Base-by-base conservation (phyloP, 2,329 filamentous ascomycete genomes). In the Monilinia aucupariae region DNA sequence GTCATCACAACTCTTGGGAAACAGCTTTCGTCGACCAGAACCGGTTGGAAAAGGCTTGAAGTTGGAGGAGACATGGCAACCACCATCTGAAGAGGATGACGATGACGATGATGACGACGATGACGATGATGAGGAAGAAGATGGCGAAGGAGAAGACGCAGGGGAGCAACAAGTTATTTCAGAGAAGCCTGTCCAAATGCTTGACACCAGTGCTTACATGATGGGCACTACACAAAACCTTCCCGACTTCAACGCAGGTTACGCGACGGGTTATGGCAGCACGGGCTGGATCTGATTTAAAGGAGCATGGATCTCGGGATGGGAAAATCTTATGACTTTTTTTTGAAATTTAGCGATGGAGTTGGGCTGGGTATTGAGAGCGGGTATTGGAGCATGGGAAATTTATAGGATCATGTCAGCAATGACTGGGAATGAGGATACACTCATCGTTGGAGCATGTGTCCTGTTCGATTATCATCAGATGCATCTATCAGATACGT, bases 41-140 rank as follows among this genome's bases (percentile, higher is more conserved):
- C 77, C 81, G 3, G 79, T 78, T 22, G 89, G 89, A 63, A 90
- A 91, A 74, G 89, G 90, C 0, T 77, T 93, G 68, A 93, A 92
- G 73, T 78, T 94, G 4, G 90, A 93, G 75, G 89, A 92, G 73
- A 89, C 89, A 0, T 93, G 82, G 89, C 87, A 85, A 74, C 89
- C 81, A 22, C 87, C 86, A 0, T 80, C 80, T 12, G 76, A 78
- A 2, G 78, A 82, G 32, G 82, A 87, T 25, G 84, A 84, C 2
- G 85, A 83, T 20, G 80, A 83, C 20, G 80, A 81, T 0, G 79
- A 79, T 0, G 79, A 81, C 0, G 77, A 81, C 0, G 78, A 80
- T 2, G 72, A 71, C 37, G 70, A 65, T 0, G 72, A 71, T 58
- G 71, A 59, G 22, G 69, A 70, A 10, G 69, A 70, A 20, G 70